These are phyloP conservation scores for Chlamydomonas eustigma DNA, from an alignment of 139 green algal genomes.

Conservation along the genomic window DNA sequence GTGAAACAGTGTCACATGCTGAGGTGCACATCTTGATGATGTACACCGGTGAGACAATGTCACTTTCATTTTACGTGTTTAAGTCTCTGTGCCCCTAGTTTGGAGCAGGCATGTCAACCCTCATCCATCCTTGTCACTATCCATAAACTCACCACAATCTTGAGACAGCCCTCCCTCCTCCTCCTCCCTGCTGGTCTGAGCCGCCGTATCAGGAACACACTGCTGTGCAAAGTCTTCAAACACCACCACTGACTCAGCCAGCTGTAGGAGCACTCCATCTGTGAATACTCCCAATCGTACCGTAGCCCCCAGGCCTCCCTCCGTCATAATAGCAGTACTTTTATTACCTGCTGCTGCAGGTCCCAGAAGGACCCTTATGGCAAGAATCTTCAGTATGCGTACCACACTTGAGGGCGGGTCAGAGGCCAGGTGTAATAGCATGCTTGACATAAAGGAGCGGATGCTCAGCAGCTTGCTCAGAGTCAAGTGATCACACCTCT, in stretches of 20 bases:
- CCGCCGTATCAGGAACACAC: too few relatives aligned
- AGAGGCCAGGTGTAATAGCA: slow-evolving; percentile 50
- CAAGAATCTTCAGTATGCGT: slow-evolving; percentile 36
- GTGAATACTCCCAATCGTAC: background rate
- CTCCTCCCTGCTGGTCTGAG: background rate
- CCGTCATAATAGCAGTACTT: too few relatives aligned
- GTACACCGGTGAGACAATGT: too few relatives aligned
- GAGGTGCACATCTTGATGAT: too few relatives aligned
- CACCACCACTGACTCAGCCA: background rate
- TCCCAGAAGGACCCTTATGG: slow-evolving; percentile 30
- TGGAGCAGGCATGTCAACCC: background rate
- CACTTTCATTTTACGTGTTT: too few relatives aligned
- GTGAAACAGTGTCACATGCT: too few relatives aligned
- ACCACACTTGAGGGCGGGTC: slow-evolving; percentile 46
- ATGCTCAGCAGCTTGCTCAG: slow-evolving; percentile 18
- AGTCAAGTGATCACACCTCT: background rate
- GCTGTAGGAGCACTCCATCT: background rate
- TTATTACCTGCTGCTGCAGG: background rate
- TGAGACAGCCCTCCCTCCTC: background rate
- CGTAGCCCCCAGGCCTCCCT: background rate
- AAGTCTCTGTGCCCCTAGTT: background rate
- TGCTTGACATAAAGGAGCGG: slow-evolving; percentile 35
- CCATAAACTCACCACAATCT: background rate
- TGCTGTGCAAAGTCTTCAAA: background rate
- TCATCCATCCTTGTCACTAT: background rate